Conservation (phyloP, 306 rosid genomes). For the Castanopsis chinensis region DNA sequence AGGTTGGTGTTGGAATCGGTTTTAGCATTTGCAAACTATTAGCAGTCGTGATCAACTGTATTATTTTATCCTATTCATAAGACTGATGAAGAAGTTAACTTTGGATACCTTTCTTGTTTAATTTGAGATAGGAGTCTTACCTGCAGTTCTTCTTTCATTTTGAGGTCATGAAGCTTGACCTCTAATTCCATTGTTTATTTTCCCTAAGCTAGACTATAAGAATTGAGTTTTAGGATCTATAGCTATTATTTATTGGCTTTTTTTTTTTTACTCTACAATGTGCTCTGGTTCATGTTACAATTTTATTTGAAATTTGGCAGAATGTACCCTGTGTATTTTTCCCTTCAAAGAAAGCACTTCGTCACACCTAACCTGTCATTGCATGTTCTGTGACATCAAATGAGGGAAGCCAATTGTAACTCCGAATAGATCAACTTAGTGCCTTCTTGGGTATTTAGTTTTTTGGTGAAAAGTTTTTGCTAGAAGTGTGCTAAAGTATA, state of each 20-base stretch:
- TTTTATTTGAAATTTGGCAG: slow-evolving; percentile 30
- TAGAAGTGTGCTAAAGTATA: too few relatives aligned
- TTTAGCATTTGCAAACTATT: not conserved
- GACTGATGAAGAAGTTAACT: not conserved
- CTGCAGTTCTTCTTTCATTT: not conserved
- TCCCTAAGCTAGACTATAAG: not conserved
- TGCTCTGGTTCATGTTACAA: not conserved
- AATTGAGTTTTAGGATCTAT: not conserved
- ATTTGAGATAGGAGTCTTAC: not conserved
- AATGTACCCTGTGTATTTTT: slow-evolving; percentile 89
- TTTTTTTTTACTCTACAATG: not conserved
- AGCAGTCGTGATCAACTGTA: not conserved
- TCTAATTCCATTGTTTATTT: not conserved
- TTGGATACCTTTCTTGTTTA: not conserved
- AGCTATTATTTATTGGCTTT: not conserved
- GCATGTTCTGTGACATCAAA: slow-evolving; percentile 87
- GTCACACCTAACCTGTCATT: slow-evolving; percentile 82
- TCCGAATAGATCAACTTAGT: slow-evolving; percentile 51
- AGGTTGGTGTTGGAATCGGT: not conserved
- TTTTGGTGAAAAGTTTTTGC: too few relatives aligned
- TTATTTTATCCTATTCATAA: not conserved
- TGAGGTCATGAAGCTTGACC: not conserved
- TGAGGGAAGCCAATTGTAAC: slow-evolving; percentile 88
- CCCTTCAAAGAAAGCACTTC: slow-evolving; percentile 92
- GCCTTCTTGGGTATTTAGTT: too few relatives aligned